Base-by-base conservation (phyloP, 768 basidiomycete genomes). In the Xerocomellus dryophilus region DNA sequence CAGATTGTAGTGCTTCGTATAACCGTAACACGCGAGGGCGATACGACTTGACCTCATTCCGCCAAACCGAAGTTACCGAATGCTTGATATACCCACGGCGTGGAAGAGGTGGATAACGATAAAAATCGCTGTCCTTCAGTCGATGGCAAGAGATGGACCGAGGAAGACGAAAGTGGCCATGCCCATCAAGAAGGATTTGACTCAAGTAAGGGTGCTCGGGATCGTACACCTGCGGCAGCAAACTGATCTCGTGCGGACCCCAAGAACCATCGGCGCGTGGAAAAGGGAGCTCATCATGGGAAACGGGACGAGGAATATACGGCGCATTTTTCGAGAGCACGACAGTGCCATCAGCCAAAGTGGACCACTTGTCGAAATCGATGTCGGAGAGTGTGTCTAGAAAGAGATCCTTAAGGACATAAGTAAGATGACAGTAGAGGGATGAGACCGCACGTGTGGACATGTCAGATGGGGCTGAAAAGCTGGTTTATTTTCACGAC, bases 81-180 rank as follows among this genome's bases (percentile, higher is more conserved):
- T 18, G 2, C 4, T 48, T 48, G 46, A 48, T 53, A 2, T 39
- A 38, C 1, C 51, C 17, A 2, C 29, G n/a, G 25, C 4, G n/a
- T 3, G 51, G 38, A 14, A 53, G 38, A 2, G 9, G 3, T 32
- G 38, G 38, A 14, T 32, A 50, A 0, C 23, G 29, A 34, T 50
- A 53, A 39, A 50, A 53, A 18, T 53, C 38, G n/a, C 46, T 40
- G 12, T 53, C 46, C 20, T 18, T 49, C 8, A 53, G 18, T 8
- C n/a, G 34, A 21, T 45, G 50, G 21, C 1, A 18, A 1, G 14
- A 6, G 17, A 51, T 17, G 25, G 32, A 25, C 5, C 15, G 43
- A 2, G 34, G 43, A 0, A 45, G 21, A 12, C 11, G 20, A 32
- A 50, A 50, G 29, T 10, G 23, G 17, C 42, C 8, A 12, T 50